Evolutionary conservation across 2,329 filamentous ascomycete genomes (phyloP), one percentile per base, ranked within the genome.

Genomic region (Neofusicoccum sp.): DNA sequence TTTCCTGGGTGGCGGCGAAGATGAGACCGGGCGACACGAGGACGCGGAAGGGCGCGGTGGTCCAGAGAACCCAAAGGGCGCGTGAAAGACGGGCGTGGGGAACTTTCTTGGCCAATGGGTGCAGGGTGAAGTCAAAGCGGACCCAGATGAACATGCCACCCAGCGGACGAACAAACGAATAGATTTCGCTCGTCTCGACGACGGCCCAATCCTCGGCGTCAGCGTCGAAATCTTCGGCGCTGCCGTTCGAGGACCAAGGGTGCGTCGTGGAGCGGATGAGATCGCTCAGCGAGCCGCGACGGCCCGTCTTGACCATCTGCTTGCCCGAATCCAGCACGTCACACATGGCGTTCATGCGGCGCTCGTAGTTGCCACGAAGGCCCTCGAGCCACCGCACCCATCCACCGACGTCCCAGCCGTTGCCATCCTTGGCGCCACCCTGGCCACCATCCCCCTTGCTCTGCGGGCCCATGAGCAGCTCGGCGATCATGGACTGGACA

Each of bases 131-230:
- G 70, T 86, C 82, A 63, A 95, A 76, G 60, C 84, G 82, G 3
- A 96, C 69, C 93, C 93, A 97, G 60, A 96, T 76, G 73, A 96
- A 97, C 92, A 97, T 97, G 70, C 93, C 93, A 36, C 88, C 93
- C 30, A 89, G 84, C 1, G 93, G 92, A 82, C 89, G 91, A 66
- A 83, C 76, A 70, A 96, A 96, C 47, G 87, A 84, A 73, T 88
- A 90, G 66, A 96, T 83, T 63, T 83, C 81, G 1, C 84, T 88
- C 76, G 89, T 92, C 68, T 87, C 86, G 48, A 96, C 82, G 62
- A 93, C 83, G 62, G 87, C 84, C 87, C 90, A 95, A 61, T 89
- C 89, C 41, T 83, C 76, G 20, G 79, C 76, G 6, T 75, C 76
- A 36, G 59, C 67, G 20, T 67, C 65, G 40, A 60, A 66, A 24